Percentiles rank a stretch among this genome's conserved stretches.
phyloP scores from a whole-genome alignment of 495 filamentous ascomycete species.

The Penicilliopsis zonata region DNA sequence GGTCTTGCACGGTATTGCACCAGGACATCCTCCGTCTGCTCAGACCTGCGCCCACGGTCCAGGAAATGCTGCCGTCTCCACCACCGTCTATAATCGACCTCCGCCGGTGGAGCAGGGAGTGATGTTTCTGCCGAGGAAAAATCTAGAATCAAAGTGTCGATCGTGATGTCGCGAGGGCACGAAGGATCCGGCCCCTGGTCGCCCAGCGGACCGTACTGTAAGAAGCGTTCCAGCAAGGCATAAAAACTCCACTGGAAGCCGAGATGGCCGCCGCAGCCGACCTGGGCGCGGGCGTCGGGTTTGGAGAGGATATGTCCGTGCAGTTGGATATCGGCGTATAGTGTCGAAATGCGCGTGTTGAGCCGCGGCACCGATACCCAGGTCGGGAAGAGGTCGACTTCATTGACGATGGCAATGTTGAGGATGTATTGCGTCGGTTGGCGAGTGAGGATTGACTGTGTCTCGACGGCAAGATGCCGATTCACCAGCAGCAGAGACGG shows the following conservation, averaged over 20 bases:
- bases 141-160: slow-evolving; percentile 2
- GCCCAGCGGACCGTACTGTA: slow-evolving; percentile 9
- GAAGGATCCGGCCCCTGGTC: slow-evolving; percentile 2
- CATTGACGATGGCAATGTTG: slow-evolving; percentile 6
- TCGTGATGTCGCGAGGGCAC: not conserved
- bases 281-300: not conserved
- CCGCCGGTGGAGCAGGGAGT: slow-evolving; percentile 1
- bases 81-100: slow-evolving; percentile 1
- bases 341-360: slow-evolving; percentile 4
- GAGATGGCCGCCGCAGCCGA: slow-evolving; percentile 3
- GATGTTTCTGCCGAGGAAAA: slow-evolving; percentile 3
- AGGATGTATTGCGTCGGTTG: slow-evolving; percentile 2
- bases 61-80: not conserved
- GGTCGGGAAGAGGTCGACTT: slow-evolving; percentile 5
- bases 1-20: slow-evolving; percentile 2
- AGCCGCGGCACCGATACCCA: slow-evolving; percentile 9
- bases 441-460: not conserved
- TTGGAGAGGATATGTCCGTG: slow-evolving; percentile 6
- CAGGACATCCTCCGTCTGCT: not conserved
- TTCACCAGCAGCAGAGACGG: not conserved
- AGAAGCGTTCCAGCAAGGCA: slow-evolving; percentile 8
- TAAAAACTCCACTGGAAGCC: slow-evolving; percentile 12
- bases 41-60: not conserved
- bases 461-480: not conserved
- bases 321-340: slow-evolving; percentile 5